Evolutionary conservation across 352 stramenopile genomes (phyloP), one percentile per base, ranked within the genome.

Genomic region (Peronosclerospora sorghi): DNA sequence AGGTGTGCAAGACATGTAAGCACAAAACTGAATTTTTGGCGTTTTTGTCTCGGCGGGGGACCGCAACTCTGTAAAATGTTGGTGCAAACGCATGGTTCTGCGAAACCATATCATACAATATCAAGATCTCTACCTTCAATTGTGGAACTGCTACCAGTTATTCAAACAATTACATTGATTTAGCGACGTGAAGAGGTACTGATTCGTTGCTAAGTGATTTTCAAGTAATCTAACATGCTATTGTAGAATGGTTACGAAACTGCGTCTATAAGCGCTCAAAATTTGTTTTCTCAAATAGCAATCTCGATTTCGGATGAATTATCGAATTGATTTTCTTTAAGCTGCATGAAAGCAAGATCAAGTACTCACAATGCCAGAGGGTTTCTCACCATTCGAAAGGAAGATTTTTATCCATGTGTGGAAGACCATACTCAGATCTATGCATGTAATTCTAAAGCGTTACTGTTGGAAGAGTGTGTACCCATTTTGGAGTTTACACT

Each of bases 371-470:
- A 83, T 42, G 42, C 38, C 12, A 56, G 48, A 26, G 73, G n/a
- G 0, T 61, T 77, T 27, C 35, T 73, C 7, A 47, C 73, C 14
- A 64, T 83, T 9, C 53, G 65, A 14, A 72, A 87, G 35, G 39
- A 52, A n/a, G 75, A 87, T 1, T 76, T 87, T 49, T 68, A 68
- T 8, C 45, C 37, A 79, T 35, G 49, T 85, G 15, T 87, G 75
- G 75, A 55, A 57, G 26, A 34, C 32, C 6, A 56, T 85, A 24
- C 57, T 85, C 1, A 28, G 40, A 68, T n/a, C n/a, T n/a, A 41
- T 50, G 6, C 37, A 35, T 51, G 75, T 83, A 61, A 10, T 34
- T 35, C 47, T 14, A 8, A 18, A 44, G 12, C 18, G 40, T 7
- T 20, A 28, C 17, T n/a, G n/a, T n/a, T n/a, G n/a, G n/a, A n/a